Evolutionary conservation across 805 yeast species (phyloP), one percentile per base, ranked within the genome.

Genomic region (Pichia pseudocactophila): DNA sequence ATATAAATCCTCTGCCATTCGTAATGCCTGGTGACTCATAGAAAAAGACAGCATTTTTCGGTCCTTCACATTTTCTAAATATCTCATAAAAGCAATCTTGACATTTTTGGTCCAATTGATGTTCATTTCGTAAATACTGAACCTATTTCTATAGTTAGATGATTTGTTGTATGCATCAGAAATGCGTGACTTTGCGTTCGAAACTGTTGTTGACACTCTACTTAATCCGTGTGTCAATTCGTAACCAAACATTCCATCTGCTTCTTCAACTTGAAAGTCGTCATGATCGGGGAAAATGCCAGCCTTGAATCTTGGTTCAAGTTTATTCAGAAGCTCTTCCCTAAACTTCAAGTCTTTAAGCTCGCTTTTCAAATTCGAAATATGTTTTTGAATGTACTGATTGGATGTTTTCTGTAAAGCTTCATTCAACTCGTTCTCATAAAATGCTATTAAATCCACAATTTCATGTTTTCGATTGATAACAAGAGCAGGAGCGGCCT

Each of bases 31-130:
- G 30, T 59, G 55, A 43, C 62, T 55, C 50, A 56, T 27, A 30
- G 59, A 55, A 50, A 60, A 61, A 10, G 52, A 53, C 17, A 49
- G 26, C 12, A 61, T 52, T 30, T 47, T 47, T 47, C 64, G 50
- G 13, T 55, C 57, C 20, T 49, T 36, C 10, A 58, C 44, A 39
- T 52, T 52, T 33, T 56, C 61, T 18, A 80, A 56, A 54, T 83
- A 85, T 30, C 76, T 70, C 49, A 73, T 67, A 39, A 87, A 62
- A 18, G 74, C 68, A 50, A 83, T 75, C 43, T 94, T 66, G 5
- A 80, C 70, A 7, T 64, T 57, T 45, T 83, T 79, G 55, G 83
- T 80, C 96, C 96, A 88, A 50, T 76, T 79, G 51, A 87, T 58
- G 50, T 78, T 74, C 58, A 86, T 70, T 46, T 82, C 78, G 55